Evolutionary conservation across 2,329 filamentous ascomycete genomes (phyloP), one percentile per base, ranked within the genome.

Genomic region (Ceratocystis ficicola): DNA sequence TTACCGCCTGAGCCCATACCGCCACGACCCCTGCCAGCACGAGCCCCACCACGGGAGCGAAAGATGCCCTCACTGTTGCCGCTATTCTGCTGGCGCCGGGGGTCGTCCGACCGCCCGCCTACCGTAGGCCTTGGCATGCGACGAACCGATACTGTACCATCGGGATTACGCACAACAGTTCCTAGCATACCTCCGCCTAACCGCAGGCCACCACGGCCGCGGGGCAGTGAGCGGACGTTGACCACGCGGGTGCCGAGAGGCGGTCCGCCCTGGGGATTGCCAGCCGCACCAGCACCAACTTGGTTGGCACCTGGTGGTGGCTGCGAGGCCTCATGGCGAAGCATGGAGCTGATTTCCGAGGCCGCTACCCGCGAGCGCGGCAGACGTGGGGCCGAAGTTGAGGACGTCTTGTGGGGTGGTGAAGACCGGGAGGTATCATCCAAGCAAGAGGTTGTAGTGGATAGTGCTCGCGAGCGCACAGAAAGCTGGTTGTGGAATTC

Each of bases 211-310:
- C 72, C 70, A 2, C 71, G 70, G 22, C 74, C 73, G 44, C 72
- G 68, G 5, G 75, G 76, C 12, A 78, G 70, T 66, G 71, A 77
- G 66, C 71, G 73, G 65, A 79, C 70, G 65, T 77, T 76, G 60
- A 80, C 72, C 17, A 79, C 71, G 67, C 73, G 76, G 32, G 69
- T 61, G 5, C 63, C 66, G 1, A 68, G 44, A 48, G 61, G 41
- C 12, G 46, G 46, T 7, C n/a, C 46, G 46, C 8, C 8, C 1
- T 8, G 32, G 32, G 10, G 32, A 3, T 12, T 36, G 3, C 32
- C 10, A 3, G 32, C 3, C 1, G 32, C 12, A 36, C 10, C 10
- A 10, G 46, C 4, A 12, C 46, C 46, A 50, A 20, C 22, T 5
- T n/a, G 46, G n/a, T 12, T n/a, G 22, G 5, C 32, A 50, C 36